Evolutionary conservation across 306 rosid genomes (phyloP), one percentile per base, ranked within the genome.

Genomic region (Rosa chinensis): DNA sequence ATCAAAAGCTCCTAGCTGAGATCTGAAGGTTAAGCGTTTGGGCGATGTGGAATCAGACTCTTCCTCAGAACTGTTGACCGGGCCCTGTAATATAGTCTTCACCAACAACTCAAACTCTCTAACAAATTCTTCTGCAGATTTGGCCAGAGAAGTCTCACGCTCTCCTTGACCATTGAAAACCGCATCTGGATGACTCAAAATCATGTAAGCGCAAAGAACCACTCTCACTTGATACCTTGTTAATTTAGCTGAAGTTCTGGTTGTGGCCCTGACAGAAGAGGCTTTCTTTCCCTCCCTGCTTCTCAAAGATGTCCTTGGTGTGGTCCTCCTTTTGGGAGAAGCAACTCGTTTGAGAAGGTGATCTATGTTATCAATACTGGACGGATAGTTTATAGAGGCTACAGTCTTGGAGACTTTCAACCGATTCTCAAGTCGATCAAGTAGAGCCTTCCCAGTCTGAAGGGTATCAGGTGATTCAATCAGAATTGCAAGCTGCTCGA

Each of bases 341-440:
- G 86, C 92, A 86, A 95, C 99, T 63, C 94, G 85, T 79, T 88
- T 90, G 40, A 93, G 94, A 82, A 95, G 98, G 88, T 95, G 97
- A 76, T 95, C 99, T 62, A 95, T 95, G 87, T 93, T 90, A 35
- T 91, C 96, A 77, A 91, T 82, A 73, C 78, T 87, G 76, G 89
- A 77, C 8, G 79, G 74, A 78, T 69, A 77, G 78, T 76, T 84
- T 70, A 79, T 74, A 82, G 90, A 86, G 64, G 89, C 78, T 72
- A 89, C 83, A 10, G 80, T 85, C 83, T 86, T 84, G 28, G 87
- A 80, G 49, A 90, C 92, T 84, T 80, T 87, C 80, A 92, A 85
- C 80, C 98, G 94, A 72, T 83, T 87, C 83, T 95, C 98, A 73
- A 95, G 76, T 79, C 99, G 88, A 72, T 93, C 98, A 63, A 95